These are phyloP conservation scores for Xylaria sp. DNA, from an alignment of 2,329 filamentous ascomycete species.

Conservation along the genomic window DNA sequence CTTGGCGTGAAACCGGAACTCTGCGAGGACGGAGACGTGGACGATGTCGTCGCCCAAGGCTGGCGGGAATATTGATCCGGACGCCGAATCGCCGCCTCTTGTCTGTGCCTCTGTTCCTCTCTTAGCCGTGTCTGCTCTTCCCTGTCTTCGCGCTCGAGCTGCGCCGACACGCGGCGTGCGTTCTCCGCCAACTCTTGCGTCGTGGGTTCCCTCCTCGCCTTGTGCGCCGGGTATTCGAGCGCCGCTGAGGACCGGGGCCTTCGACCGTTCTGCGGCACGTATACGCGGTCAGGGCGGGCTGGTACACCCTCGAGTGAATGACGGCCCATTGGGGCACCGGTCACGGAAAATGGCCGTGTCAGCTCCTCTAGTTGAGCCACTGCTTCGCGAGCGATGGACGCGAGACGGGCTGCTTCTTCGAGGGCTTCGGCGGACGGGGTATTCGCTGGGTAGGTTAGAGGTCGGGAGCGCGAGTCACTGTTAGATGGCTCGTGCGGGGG, in stretches of 20 bases:
- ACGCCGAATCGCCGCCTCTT: slow-evolving; percentile 2
- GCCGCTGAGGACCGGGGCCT: slow-evolving; percentile 24
- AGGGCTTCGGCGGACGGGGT: slow-evolving; percentile 26
- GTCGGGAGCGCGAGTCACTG: slow-evolving; percentile 9
- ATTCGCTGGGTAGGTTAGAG: not conserved
- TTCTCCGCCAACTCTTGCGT: slow-evolving; percentile 36
- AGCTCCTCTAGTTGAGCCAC: slow-evolving; percentile 39
- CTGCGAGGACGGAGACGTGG: slow-evolving; percentile 19
- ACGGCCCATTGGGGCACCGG: not conserved
- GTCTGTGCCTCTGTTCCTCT: slow-evolving; percentile 21
- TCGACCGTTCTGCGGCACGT: not conserved
- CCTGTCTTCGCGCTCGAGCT: slow-evolving; percentile 36
- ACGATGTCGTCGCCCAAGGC: slow-evolving; percentile 10
- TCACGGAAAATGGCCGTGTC: slow-evolving; percentile 31
- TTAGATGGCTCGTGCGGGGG: not conserved
- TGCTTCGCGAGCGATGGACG: slow-evolving; percentile 37
- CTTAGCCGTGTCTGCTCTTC: slow-evolving; percentile 25
- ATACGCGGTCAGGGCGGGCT: slow-evolving; percentile 16
- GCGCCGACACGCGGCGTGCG: slow-evolving; percentile 36
- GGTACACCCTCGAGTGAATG: slow-evolving; percentile 18
- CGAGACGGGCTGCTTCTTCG: slow-evolving; percentile 39
- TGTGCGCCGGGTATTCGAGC: slow-evolving; percentile 19
- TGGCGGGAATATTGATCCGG: slow-evolving; percentile 22
- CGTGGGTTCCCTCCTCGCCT: slow-evolving; percentile 27
- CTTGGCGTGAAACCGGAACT: not conserved